Conservation (phyloP, 768 basidiomycete genomes). For the Hemileccinum rubropunctum region DNA sequence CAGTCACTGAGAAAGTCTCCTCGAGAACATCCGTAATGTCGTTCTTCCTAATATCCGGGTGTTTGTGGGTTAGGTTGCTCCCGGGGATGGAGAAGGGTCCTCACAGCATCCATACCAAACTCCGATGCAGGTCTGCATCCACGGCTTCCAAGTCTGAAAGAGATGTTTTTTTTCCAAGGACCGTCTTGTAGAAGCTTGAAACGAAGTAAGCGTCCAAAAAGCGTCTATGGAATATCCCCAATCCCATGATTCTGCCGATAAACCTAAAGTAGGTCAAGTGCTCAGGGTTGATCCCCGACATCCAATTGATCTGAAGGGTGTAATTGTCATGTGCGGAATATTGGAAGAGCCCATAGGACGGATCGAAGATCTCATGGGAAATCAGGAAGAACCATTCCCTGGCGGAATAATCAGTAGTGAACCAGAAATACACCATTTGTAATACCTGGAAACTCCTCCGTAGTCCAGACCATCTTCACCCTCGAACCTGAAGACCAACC, state of each 20-base stretch:
- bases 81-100: constrained; percentile 24
- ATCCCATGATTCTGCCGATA: constrained; percentile 69
- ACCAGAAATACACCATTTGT: not conserved
- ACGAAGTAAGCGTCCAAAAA: constrained; percentile 83
- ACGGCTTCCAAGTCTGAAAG: constrained; percentile 68
- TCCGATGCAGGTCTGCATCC: constrained; percentile 65
- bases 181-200: constrained; percentile 78
- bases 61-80: not conserved
- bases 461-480: constrained; percentile 81
- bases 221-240: constrained; percentile 74
- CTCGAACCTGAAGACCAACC: constrained; percentile 73
- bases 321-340: constrained; percentile 81
- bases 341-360: constrained; percentile 78
- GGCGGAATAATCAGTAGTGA: constrained; percentile 3
- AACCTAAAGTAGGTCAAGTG: constrained; percentile 82
- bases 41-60: constrained; percentile 49
- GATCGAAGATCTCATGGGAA: constrained; percentile 81
- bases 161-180: constrained; percentile 57
- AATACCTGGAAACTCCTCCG: constrained; percentile 70
- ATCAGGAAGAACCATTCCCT: constrained; percentile 89
- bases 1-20: constrained; percentile 67
- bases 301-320: constrained; percentile 77
- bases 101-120: constrained; percentile 73
- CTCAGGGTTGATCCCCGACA: constrained; percentile 73
- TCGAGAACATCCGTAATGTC: constrained; percentile 74